Evolutionary conservation across 139 green algal genomes (phyloP).

Genomic region (Microglena sp.): DNA sequence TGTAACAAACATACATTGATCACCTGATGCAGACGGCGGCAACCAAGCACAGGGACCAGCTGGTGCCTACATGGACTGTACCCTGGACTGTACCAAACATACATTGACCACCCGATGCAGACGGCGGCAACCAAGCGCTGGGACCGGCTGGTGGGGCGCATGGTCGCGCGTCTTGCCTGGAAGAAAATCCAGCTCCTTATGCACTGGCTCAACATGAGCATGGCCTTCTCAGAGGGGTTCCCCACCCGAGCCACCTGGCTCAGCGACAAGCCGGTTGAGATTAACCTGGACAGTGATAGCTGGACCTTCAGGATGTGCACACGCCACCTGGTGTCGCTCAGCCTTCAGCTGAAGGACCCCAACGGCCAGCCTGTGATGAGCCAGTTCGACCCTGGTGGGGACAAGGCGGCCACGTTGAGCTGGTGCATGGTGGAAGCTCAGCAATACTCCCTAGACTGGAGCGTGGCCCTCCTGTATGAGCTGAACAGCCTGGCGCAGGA

Average conservation of each 20-base stretch:
- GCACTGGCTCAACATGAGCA: background rate
- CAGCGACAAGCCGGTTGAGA: background rate
- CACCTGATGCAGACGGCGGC: no score
- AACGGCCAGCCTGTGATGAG: background rate
- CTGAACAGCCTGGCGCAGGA: background rate
- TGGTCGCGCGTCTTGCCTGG: conserved; percentile 16
- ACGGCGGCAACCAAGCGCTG: no score
- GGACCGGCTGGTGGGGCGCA: conserved; percentile 22
- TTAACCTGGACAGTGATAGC: background rate
- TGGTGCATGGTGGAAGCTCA: background rate
- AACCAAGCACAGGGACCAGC: no score
- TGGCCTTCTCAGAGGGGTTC: background rate
- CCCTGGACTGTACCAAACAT: no score
- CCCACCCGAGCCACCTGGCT: background rate
- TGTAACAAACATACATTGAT: no score
- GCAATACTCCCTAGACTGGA: conserved; percentile 12
- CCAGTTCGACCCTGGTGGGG: background rate
- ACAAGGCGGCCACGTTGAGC: background rate
- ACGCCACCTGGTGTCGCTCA: background rate
- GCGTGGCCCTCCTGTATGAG: conserved; percentile 3
- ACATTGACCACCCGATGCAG: no score
- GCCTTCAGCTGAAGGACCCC: conserved; percentile 5
- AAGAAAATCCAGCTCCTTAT: background rate
- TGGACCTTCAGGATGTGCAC: conserved; percentile 3
- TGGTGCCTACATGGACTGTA: no score